Conservation (phyloP, 768 basidiomycete species). For the Lentinula sp. region DNA sequence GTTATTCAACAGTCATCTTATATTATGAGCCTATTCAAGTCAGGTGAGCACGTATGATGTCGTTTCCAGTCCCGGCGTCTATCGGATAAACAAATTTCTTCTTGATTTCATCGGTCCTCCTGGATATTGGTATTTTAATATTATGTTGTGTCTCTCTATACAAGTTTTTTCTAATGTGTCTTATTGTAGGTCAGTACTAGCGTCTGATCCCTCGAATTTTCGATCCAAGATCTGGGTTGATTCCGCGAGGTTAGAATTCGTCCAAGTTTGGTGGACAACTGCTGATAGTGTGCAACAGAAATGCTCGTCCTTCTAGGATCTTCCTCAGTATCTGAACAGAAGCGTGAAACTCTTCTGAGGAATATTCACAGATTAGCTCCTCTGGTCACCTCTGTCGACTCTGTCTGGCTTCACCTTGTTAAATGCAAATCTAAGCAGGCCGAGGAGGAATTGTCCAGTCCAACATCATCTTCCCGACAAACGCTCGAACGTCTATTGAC, state of each 20-base stretch:
- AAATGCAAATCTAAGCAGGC: constrained; percentile 44
- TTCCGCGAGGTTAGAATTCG: not conserved
- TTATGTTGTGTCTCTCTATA: not conserved
- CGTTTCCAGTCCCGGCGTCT: not conserved
- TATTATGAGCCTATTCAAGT: not conserved
- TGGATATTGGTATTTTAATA: not conserved
- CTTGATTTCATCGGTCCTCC: not conserved
- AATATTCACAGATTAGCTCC: constrained; percentile 48
- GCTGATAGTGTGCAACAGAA: not conserved
- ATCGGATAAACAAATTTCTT: not conserved
- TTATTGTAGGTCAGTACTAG: not conserved
- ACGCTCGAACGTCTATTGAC: constrained; percentile 67
- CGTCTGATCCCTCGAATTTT: not conserved
- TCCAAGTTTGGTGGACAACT: not conserved
- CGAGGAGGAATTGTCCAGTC: constrained; percentile 40
- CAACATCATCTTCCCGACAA: constrained; percentile 36
- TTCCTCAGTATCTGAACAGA: constrained; percentile 68
- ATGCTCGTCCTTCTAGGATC: constrained; percentile 82
- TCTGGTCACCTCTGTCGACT: constrained; percentile 64
- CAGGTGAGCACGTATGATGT: not conserved
- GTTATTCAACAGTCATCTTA: no score
- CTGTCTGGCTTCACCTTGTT: constrained; percentile 83
- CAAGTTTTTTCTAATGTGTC: not conserved
- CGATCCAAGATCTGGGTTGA: not conserved
- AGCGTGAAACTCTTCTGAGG: constrained; percentile 60